A percentile compares a stretch with the other conserved stretches of the same genome.
Evolutionary conservation across 257 asterid species (phyloP).

Genomic region (Ocimum tenuiflorum): DNA sequence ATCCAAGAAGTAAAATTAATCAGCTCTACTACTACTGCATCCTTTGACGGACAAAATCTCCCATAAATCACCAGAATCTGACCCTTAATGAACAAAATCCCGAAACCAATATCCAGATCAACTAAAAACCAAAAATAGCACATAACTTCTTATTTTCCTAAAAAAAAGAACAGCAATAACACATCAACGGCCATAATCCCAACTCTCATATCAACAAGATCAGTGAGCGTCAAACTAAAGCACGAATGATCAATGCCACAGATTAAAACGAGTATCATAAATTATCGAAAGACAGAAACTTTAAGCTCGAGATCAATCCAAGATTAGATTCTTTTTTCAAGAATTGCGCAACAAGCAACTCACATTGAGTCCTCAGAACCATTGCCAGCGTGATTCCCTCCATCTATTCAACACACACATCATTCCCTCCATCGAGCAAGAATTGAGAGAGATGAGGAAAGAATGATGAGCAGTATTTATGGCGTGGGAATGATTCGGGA

Average conservation of each 20-base stretch:
- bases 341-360: slow-evolving; percentile 12
- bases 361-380: slow-evolving; percentile 24
- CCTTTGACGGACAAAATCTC: neutral
- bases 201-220: neutral
- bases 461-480: slow-evolving; percentile 16
- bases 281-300: neutral
- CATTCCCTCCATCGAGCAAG: neutral
- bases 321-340: neutral
- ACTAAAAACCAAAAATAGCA: neutral
- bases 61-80: neutral
- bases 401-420: neutral
- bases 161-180: neutral
- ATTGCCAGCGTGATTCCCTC: neutral
- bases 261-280: neutral
- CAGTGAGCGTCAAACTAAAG: neutral
- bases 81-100: neutral
- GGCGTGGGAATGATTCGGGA: slow-evolving; percentile 20
- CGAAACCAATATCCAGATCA: slow-evolving; percentile 15
- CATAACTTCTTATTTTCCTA: neutral
- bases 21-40: neutral
- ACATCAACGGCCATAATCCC: slow-evolving; percentile 9
- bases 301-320: neutral
- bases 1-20: neutral
- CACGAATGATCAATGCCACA: slow-evolving; percentile 4
- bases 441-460: slow-evolving; percentile 4